Base-by-base conservation (phyloP, 495 filamentous ascomycete species). In the Xylaria scruposa region DNA sequence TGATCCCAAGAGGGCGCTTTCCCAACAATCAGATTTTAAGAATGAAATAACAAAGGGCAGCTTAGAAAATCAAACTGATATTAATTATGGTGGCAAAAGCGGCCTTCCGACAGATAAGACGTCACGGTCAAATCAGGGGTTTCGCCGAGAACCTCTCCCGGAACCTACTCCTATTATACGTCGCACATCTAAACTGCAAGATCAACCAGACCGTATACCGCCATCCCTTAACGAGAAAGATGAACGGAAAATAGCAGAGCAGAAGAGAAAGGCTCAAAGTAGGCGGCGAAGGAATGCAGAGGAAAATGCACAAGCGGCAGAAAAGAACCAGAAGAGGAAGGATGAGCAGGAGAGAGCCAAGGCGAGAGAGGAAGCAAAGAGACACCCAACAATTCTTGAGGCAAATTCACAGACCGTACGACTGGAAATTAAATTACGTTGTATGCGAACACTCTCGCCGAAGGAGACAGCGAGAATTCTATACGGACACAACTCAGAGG, bases 371-470 rank as follows among this genome's bases (percentile, higher is more conserved):
- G 49, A 53, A 21, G 49, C 49, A 26, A 59, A 59, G 17, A 31
- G 54, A 19, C 26, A 59, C 17, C 54, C 54, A 17, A 19, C n/a
- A 59, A 36, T 36, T 19, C 29, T 59, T 8, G 54, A 59, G 54
- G 54, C 54, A 36, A 59, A 59, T 29, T 59, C 54, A 36, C 26
- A 59, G 17, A 36, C 7, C 13, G 54, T 59, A 12, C 54, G 21
- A n/a, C 26, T 59, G 13, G 54, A 59, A 10, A 36, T 59, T n/a
- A 59, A 59, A 36, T n/a, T 59, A 36, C 54, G 31, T 36, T 59
- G 54, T 36, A 59, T 59, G 54, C 54, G 54, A 59, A 59, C 54
- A 33, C 54, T 59, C 5, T 33, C 54, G 38, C 38, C 54, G 29
- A 36, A 59, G 4, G 26, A 36, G 54, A 59, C 54, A 6, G 54